Evolutionary conservation across 1,139 yeast species (phyloP).

Genomic region (Lodderomyces jiufengensis): DNA sequence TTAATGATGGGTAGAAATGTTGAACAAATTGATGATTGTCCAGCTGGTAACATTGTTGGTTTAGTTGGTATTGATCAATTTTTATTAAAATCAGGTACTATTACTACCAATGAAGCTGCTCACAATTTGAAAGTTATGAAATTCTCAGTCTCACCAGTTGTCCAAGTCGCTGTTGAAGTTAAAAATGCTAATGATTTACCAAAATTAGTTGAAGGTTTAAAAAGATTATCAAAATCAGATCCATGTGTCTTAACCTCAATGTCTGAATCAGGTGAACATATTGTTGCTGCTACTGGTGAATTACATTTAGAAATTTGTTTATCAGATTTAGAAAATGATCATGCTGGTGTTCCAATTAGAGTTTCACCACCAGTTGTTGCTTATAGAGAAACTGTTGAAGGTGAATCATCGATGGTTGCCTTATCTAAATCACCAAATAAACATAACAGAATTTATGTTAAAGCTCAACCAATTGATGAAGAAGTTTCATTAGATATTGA

Average conservation of each 20-base stretch:
- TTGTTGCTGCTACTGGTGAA: constrained; percentile 99
- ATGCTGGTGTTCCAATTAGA: constrained; percentile 99
- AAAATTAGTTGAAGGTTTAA: constrained; percentile 99
- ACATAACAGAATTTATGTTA: constrained; percentile 99
- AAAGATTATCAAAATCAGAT: constrained; percentile 99
- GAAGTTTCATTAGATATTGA: constrained; percentile 93
- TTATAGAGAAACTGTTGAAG: constrained; percentile 97
- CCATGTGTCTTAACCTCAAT: constrained; percentile 93
- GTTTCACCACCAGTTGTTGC: constrained; percentile 97
- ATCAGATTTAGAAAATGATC: constrained; percentile 94
- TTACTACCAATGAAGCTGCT: constrained; percentile 93
- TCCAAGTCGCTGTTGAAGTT: constrained; percentile 98
- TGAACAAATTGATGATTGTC: constrained; percentile 98
- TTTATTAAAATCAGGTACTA: constrained; percentile 98
- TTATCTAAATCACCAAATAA: constrained; percentile 99
- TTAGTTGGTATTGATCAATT: constrained; percentile 99
- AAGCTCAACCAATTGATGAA: constrained; percentile 95
- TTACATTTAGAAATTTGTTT: constrained; percentile 98
- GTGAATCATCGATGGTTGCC: constrained; percentile 92
- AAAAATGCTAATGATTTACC: constrained; percentile 99
- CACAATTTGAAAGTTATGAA: constrained; percentile 99
- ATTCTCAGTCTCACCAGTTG: constrained; percentile 99
- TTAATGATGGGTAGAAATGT: constrained; percentile 99
- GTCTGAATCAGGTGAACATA: constrained; percentile 97
- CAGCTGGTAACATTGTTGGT: constrained; percentile 99